These are phyloP conservation scores for Pythium coloratum DNA, from an alignment of 352 stramenopile species.

Conservation along the genomic window DNA sequence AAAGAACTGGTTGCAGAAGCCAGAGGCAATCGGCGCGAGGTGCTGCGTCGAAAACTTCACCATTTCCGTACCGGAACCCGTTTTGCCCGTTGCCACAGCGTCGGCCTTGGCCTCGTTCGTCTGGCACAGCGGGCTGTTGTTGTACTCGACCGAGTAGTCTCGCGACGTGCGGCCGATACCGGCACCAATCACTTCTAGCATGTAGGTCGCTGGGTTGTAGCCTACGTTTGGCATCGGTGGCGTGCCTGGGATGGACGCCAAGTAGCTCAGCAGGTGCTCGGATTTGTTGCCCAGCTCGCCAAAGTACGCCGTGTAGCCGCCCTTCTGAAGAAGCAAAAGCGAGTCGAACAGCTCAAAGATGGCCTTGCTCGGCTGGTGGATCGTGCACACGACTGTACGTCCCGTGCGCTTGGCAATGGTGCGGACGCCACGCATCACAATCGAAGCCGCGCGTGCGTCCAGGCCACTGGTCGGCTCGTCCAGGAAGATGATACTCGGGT, in stretches of 20 bases:
- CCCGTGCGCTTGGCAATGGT: constrained; percentile 79
- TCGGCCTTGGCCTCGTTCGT: constrained; percentile 19
- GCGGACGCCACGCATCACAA: constrained; percentile 86
- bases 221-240: constrained; percentile 57
- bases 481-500: constrained; percentile 94
- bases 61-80: constrained; percentile 1
- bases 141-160: constrained; percentile 56
- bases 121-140: constrained; percentile 36
- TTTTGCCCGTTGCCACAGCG: constrained; percentile 9
- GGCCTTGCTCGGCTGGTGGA: constrained; percentile 64
- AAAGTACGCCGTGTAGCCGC: constrained; percentile 75
- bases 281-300: constrained; percentile 83
- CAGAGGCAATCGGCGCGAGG: constrained; percentile 27
- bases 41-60: constrained; percentile 25
- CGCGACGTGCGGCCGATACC: constrained; percentile 55
- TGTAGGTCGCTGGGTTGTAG: constrained; percentile 90
- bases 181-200: constrained; percentile 84
- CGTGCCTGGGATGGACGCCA: constrained; percentile 73
- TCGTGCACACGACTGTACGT: constrained; percentile 81
- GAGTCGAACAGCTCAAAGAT: constrained; percentile 94
- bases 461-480: constrained; percentile 91
- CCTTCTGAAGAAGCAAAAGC: constrained; percentile 75
- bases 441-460: constrained; percentile 80
- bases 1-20: constrained; percentile 18
- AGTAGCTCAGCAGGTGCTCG: constrained; percentile 87